These are phyloP conservation scores for Heterobasidion irregulare DNA, from an alignment of 1,284 basidiomycete species.

Conservation along the genomic window DNA sequence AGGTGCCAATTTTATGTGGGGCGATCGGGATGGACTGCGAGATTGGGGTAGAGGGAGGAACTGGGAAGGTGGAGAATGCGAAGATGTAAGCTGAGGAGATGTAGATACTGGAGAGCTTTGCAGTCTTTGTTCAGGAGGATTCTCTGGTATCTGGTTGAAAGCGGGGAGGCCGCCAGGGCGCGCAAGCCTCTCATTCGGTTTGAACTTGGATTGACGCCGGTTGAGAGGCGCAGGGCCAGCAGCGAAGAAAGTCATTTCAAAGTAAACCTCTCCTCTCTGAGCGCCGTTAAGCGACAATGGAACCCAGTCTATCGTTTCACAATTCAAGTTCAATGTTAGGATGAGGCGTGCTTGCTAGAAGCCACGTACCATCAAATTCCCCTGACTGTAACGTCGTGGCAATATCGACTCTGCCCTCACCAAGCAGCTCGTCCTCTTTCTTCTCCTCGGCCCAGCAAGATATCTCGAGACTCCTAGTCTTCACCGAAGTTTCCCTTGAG, in stretches of 20 bases:
- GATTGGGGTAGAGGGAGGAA: conserved; percentile 6
- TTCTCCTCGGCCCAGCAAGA: conserved; percentile 60
- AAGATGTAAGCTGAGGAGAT: background rate
- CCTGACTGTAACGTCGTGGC: conserved; percentile 57
- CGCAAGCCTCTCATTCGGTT: conserved; percentile 32
- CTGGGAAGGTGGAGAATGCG: background rate
- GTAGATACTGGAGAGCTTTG: background rate
- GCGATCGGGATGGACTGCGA: conserved; percentile 9
- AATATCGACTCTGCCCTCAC: conserved; percentile 56
- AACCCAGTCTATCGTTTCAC: conserved; percentile 51
- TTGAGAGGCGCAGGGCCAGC: conserved; percentile 43
- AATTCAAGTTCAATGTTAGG: background rate
- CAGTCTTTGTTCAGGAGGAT: background rate
- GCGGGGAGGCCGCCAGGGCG: conserved; percentile 8
- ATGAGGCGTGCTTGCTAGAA: background rate
- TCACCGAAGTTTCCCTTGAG: conserved; percentile 32
- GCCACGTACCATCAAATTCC: conserved; percentile 62
- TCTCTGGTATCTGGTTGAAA: background rate
- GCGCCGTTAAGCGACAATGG: conserved; percentile 44
- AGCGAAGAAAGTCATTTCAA: conserved; percentile 73
- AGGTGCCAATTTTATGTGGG: conserved; percentile 4
- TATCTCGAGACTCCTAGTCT: conserved; percentile 50
- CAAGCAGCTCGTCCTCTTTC: conserved; percentile 50
- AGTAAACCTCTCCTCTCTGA: conserved; percentile 61
- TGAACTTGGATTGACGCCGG: conserved; percentile 37